phyloP scores from a whole-genome alignment of 805 yeast species.

The Clavispora phyllophila region DNA sequence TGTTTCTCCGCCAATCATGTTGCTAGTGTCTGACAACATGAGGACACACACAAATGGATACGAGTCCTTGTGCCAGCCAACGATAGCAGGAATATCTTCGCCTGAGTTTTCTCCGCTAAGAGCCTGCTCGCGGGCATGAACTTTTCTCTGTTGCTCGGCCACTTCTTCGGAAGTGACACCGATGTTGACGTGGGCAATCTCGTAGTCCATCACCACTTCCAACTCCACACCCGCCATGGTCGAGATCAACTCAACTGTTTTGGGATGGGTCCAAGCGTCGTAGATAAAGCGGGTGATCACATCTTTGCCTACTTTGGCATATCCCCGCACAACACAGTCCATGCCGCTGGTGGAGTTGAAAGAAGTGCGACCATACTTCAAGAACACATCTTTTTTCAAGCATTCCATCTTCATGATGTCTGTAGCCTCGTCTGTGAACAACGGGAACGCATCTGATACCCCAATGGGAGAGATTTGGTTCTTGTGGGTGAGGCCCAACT shows the following conservation, averaged over 20 bases:
- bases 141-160: constrained; percentile 25
- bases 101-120: constrained; percentile 19
- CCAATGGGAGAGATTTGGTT: constrained; percentile 52
- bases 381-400: constrained; percentile 41
- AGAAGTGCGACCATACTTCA: constrained; percentile 40
- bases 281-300: constrained; percentile 46
- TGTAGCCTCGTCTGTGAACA: constrained; percentile 57
- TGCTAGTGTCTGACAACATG: constrained; percentile 54
- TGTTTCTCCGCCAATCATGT: constrained; percentile 61
- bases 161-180: constrained; percentile 38
- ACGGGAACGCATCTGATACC: constrained; percentile 55
- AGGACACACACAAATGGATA: constrained; percentile 62
- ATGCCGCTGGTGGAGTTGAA: constrained; percentile 44
- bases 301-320: constrained; percentile 29
- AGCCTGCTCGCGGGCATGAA: constrained; percentile 7
- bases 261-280: constrained; percentile 57
- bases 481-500: constrained; percentile 41
- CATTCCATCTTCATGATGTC: constrained; percentile 55
- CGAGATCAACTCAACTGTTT: constrained; percentile 47
- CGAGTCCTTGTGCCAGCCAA: constrained; percentile 62
- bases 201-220: constrained; percentile 53
- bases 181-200: constrained; percentile 49
- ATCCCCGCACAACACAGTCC: constrained; percentile 50
- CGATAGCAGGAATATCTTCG: constrained; percentile 47
- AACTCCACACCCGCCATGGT: constrained; percentile 58